Conservation (phyloP, 1,284 basidiomycete species). For the Ustilago hordei region DNA sequence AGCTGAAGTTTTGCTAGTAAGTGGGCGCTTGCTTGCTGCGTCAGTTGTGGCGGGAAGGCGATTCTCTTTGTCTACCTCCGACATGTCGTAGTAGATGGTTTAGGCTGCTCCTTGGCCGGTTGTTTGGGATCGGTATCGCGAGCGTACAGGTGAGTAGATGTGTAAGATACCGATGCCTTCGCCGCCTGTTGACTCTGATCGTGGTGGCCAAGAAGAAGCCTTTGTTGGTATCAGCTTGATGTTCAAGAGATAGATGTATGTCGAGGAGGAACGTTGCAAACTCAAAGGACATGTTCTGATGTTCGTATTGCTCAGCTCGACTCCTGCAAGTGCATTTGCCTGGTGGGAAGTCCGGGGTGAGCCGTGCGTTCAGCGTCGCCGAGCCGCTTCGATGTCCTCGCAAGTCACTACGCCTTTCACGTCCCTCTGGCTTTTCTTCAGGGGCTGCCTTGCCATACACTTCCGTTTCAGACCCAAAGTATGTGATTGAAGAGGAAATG, state of each 20-base stretch:
- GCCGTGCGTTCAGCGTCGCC: conserved; percentile 8
- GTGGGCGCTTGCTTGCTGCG: background rate
- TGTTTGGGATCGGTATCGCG: background rate
- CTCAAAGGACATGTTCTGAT: conserved; percentile 4
- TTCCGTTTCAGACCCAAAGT: background rate
- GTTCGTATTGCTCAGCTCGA: conserved; percentile 12
- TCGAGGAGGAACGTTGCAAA: background rate
- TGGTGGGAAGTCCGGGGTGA: conserved; percentile 3
- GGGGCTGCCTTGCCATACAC: no score
- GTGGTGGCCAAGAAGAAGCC: conserved; percentile 2
- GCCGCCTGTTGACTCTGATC: background rate
- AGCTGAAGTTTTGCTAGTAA: background rate
- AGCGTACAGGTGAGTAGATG: background rate
- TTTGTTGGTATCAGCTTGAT: background rate
- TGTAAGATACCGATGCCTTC: background rate
- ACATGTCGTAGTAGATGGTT: conserved; percentile 10
- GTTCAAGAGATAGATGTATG: background rate
- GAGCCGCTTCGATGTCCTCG: background rate
- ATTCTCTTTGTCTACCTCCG: conserved; percentile 37
- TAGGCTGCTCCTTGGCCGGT: background rate
- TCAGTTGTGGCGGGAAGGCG: background rate
- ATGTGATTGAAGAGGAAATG: background rate
- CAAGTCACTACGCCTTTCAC: background rate
- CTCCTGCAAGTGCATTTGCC: conserved; percentile 3
- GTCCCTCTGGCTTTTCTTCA: no score